phyloP scores from a whole-genome alignment of 2,329 filamentous ascomycete genomes.

The Periconia sp. region DNA sequence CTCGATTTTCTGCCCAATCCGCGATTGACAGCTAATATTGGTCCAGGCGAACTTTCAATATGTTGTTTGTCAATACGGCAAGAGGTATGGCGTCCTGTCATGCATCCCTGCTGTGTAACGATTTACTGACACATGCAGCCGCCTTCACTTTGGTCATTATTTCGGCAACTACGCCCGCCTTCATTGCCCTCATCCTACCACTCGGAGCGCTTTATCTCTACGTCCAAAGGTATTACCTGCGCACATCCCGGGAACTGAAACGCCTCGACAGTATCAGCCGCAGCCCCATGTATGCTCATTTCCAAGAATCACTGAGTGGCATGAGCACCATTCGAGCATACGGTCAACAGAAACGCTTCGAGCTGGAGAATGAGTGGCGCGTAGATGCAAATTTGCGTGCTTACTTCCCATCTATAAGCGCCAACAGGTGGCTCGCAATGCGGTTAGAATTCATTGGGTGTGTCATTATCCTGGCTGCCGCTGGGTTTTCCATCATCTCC shows the following conservation, averaged over 20 bases:
- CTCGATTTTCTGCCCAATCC: background rate
- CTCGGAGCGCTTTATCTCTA: slow-evolving; percentile 80
- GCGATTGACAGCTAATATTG: slow-evolving; percentile 26
- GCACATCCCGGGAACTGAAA: slow-evolving; percentile 95
- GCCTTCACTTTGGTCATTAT: slow-evolving; percentile 87
- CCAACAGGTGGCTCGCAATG: slow-evolving; percentile 87
- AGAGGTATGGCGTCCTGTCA: slow-evolving; percentile 44
- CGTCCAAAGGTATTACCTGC: slow-evolving; percentile 95
- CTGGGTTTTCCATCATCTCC: slow-evolving; percentile 78
- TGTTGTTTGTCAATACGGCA: slow-evolving; percentile 62
- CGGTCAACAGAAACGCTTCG: slow-evolving; percentile 82
- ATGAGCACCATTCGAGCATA: slow-evolving; percentile 96
- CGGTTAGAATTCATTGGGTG: slow-evolving; percentile 95
- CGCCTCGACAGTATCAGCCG: slow-evolving; percentile 91
- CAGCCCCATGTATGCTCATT: slow-evolving; percentile 96
- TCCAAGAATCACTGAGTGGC: slow-evolving; percentile 93
- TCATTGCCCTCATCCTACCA: slow-evolving; percentile 79
- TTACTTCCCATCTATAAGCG: slow-evolving; percentile 94
- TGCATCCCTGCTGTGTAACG: slow-evolving; percentile 14
- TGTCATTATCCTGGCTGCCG: slow-evolving; percentile 85
- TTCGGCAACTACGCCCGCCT: slow-evolving; percentile 76
- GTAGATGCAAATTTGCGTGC: slow-evolving; percentile 92
- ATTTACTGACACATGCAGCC: slow-evolving; percentile 39
- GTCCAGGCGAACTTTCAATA: slow-evolving; percentile 82
- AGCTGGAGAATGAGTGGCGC: slow-evolving; percentile 94